Percentiles rank a stretch among this genome's conserved stretches.
These are phyloP conservation scores for Cladorrhinum sp. DNA, from an alignment of 2,329 filamentous ascomycete genomes.

Conservation along the genomic window DNA sequence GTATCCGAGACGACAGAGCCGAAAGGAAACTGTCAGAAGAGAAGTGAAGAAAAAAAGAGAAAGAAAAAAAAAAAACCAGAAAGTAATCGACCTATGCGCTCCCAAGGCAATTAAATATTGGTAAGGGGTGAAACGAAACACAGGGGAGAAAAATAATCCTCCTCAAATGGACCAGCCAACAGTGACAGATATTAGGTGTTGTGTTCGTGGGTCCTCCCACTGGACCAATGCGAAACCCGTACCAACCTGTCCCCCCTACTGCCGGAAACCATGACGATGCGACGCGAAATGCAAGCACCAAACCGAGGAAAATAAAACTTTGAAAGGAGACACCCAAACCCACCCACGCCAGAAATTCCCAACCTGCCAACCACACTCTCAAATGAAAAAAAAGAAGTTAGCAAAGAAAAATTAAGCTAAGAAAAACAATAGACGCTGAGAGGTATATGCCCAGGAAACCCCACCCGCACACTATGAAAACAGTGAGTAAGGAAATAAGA, in stretches of 20 bases:
- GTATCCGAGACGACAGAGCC: slow-evolving; percentile 27
- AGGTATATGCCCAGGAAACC: slow-evolving; percentile 48
- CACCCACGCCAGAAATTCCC: slow-evolving; percentile 23
- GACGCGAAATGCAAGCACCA: slow-evolving; percentile 31
- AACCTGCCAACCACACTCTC: slow-evolving; percentile 16
- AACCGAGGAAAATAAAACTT: slow-evolving; percentile 30
- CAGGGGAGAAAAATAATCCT: slow-evolving; percentile 28
- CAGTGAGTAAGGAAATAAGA: slow-evolving; percentile 34
- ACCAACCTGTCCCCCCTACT: slow-evolving; percentile 44
- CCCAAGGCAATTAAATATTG: slow-evolving; percentile 26
- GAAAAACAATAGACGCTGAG: slow-evolving; percentile 34
- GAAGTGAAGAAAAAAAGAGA: slow-evolving; percentile 28
- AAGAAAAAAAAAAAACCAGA: slow-evolving; percentile 28
- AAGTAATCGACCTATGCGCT: slow-evolving; percentile 32
- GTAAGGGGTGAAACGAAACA: slow-evolving; percentile 23
- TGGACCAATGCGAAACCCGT: slow-evolving; percentile 37
- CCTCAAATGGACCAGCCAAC: slow-evolving; percentile 53
- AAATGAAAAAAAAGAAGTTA: slow-evolving; percentile 33
- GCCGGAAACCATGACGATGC: slow-evolving; percentile 41
- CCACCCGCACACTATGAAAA: slow-evolving; percentile 26
- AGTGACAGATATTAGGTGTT: slow-evolving; percentile 45
- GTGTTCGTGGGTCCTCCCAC: slow-evolving; percentile 34
- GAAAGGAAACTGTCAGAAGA: slow-evolving; percentile 16
- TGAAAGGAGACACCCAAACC: slow-evolving; percentile 16
- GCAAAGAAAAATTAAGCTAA: slow-evolving; percentile 29